Evolutionary conservation across 495 filamentous ascomycete species (phyloP), one percentile per base, ranked within the genome.

Genomic region (Glarea lozoyensis): DNA sequence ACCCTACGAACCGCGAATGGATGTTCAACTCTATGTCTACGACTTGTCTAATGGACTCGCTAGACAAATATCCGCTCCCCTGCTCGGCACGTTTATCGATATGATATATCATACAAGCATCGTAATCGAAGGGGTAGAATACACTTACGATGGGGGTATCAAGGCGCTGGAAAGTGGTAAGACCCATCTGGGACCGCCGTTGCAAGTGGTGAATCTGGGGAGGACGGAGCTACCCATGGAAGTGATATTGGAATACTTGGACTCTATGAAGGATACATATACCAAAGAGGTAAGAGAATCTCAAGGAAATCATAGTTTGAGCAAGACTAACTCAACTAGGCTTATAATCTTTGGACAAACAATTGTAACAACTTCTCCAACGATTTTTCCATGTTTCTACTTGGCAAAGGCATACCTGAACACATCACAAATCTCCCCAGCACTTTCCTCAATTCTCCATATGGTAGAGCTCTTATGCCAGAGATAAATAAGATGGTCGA

Each of bases 301-400:
- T n/a, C n/a, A n/a, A n/a, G n/a, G n/a, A n/a, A n/a, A n/a, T n/a
- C n/a, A n/a, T n/a, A n/a, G n/a, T n/a, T n/a, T n/a, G n/a, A n/a
- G n/a, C n/a, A n/a, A n/a, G n/a, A n/a, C n/a, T n/a, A n/a, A n/a
- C n/a, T n/a, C 16, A 13, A 5, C 20, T 17, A 88, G 82, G 86
- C 84, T 0, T 96, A 96, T 55, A 85, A 94, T 59, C 68, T 94
- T 2, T 75, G 64, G 50, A 67, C 82, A 27, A 89, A 95, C 55
- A 98, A 98, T 56, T 96, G 92, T 73, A 97, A 98, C 65, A 97
- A 97, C 67, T 98, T 98, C 61, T 84, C 87, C 3, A 89, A 97
- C 55, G 92, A 97, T 48, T 76, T 98, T 50, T 64, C 84, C 35
- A 94, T 82, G 67, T 96, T 98, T 45, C 68, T 97, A 2, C 65